Evolutionary conservation across 371 early-diverging fungal species (phyloP), one percentile per base, ranked within the genome.

Genomic region (Umbelopsis sp.): DNA sequence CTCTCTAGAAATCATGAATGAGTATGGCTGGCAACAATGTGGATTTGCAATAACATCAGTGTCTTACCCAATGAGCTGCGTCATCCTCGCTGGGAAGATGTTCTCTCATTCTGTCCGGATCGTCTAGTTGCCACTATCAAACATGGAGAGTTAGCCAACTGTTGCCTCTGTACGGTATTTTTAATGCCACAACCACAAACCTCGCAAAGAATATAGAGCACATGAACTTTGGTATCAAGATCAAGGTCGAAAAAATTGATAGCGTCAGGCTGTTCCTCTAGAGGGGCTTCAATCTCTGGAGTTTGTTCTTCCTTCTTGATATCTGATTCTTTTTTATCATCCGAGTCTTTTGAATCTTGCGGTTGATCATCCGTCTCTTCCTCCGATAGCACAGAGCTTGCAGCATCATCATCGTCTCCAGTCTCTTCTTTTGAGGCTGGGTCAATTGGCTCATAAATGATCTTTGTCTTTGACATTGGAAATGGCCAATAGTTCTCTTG

Each of bases 111-210:
- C 82, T 73, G 25, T 91, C 91, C 9, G 89, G 86, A 66, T 87
- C 83, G 66, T 90, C 91, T 57, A 89, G 71, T 76, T 91, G 91
- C 88, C 90, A 89, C 78, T 92, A 65, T 50, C 29, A 29, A 29
- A 48, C 12, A 48, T 46, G 46, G 41, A 41, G 7, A 41, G 12
- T 41, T 10, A 41, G 41, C 10, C 7, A 10, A 41, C 41, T 41
- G 12, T 41, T 12, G 41, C 7, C 7, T 0, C 12, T 7, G 41
- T 10, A 41, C 12, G 7, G 41, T 12, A 41, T 41, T 29, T 29
- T 41, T 12, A 41, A 0, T 22, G 22, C 22, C 22, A 22, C 22
- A 41, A 41, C 1, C 41, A 41, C 41, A 12, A 76, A 82, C 83
- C 69, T 83, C 84, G 51, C 87, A 87, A 25, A 86, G 74, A 38